Conservation (phyloP, 225 moss, liverwort and hornwort species). For the Antitrichia curtipendula region DNA sequence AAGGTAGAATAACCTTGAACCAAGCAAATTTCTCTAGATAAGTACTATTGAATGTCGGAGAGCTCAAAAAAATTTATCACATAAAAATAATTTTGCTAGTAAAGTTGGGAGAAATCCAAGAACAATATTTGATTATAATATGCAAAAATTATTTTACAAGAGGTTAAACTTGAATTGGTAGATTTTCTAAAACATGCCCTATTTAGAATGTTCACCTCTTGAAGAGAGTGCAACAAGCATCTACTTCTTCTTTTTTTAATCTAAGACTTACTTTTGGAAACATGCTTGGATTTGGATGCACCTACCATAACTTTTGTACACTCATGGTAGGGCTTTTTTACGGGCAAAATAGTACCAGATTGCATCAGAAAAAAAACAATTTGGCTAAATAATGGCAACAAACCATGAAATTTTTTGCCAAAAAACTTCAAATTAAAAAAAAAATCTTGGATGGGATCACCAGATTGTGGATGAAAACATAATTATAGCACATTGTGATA, state of each 20-base stretch:
- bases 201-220: background rate
- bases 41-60: fast-evolving
- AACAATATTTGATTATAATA: background rate
- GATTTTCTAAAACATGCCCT: background rate
- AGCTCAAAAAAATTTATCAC: background rate
- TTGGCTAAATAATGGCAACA: no score
- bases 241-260: background rate
- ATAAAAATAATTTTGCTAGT: background rate
- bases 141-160: background rate
- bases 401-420: no score
- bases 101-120: fast-evolving
- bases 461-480: no score
- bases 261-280: fast-evolving
- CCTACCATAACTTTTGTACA: no score
- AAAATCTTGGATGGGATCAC: no score
- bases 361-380: no score
- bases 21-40: fast-evolving
- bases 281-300: background rate
- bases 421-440: no score
- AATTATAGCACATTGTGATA: no score
- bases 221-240: background rate
- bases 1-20: background rate
- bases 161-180: background rate
- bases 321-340: no score
- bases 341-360: no score